Base-by-base conservation (phyloP, 2,329 filamentous ascomycete species). In the Ophiostoma himal-ulmi region DNA sequence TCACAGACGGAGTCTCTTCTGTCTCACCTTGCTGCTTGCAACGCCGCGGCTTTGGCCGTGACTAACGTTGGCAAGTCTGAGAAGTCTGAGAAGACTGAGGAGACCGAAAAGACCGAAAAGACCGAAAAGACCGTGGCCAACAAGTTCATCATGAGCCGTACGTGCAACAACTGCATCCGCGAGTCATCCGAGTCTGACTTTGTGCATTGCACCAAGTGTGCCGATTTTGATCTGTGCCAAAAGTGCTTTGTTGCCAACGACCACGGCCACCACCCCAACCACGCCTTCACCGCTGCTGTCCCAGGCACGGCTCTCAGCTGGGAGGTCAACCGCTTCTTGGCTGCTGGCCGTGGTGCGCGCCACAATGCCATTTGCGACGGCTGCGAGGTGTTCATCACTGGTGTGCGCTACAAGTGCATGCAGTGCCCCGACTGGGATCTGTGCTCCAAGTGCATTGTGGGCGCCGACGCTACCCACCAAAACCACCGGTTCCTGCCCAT, bases 341-440 rank as follows among this genome's bases (percentile, higher is more conserved):
- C 84, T 48, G 87, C 94, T 48, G 94, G 95, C 74, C 91, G 94
- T 72, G 92, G 92, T 78, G 85, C 89, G 76, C 84, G 86, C 72
- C 95, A 99, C 82, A 89, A 91, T 72, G 95, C 96, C 72, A 89
- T 97, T 74, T 99, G 95, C 78, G 95, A 99, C 82, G 92, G 92
- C 57, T 99, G 96, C 79, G 92, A 98, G 76, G 90, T 89, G 85
- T 89, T 88, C 79, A 95, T 99, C 76, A 84, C 86, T 75, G 96
- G 95, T 75, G 85, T 97, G 71, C 94, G 95, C 75, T 91, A 98
- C 86, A 99, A 99, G 85, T 99, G 95, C 79, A 84, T 98, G 74
- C 90, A 93, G 78, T 99, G 95, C 83, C 95, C 96, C 62, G 95
- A 99, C 80, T 99, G 93, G 91, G 95, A 99, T 77, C 98, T 92